Base-by-base conservation (phyloP, 177 flowering plant species). In the Telopea speciosissima region DNA sequence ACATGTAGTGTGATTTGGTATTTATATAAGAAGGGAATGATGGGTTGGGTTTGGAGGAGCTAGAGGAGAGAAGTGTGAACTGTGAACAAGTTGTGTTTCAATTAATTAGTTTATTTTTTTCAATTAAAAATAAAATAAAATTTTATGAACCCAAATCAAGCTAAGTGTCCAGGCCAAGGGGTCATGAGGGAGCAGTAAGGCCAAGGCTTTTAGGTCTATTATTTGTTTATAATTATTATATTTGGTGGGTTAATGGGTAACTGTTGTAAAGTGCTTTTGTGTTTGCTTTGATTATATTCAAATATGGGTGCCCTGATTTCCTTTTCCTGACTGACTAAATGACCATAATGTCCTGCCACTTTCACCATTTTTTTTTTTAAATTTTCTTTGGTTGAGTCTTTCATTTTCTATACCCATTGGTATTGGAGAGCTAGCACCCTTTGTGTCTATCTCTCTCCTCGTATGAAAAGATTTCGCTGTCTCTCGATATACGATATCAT, bases 231-330 rank as follows among this genome's bases (percentile, higher is more conserved):
- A 19, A 59, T 14, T 58, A 24, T 28, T 75, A 70, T 70, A 60
- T 63, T 68, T 36, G 44, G 24, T 16, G 7, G 58, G 19, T 25
- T 68, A 63, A 74, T 68, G 68, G 44, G 59, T 13, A 72, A 71
- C 25, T 70, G 67, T 71, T 70, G 71, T 71, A 73, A 77, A 80
- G 79, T 75, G 65, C 84, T 79, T 75, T 76, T 76, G 22, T 69
- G 76, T 80, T 76, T 65, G 77, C 81, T 81, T 81, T 83, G 67
- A 74, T 67, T 75, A 74, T 67, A 72, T 75, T 74, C 83, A 70
- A 70, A 56, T 77, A 31, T 62, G 69, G 67, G 78, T 79, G 79
- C 68, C 58, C 70, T 71, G 73, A 81, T 79, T 78, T 76, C 42
- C 65, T 64, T 67, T 72, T 70, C 7, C 25, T 65, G 8, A 5